Percentiles rank a stretch among this genome's conserved stretches.
These are phyloP conservation scores for Raddia guianensis DNA, from an alignment of 176 grass and related monocot species.

Conservation along the genomic window DNA sequence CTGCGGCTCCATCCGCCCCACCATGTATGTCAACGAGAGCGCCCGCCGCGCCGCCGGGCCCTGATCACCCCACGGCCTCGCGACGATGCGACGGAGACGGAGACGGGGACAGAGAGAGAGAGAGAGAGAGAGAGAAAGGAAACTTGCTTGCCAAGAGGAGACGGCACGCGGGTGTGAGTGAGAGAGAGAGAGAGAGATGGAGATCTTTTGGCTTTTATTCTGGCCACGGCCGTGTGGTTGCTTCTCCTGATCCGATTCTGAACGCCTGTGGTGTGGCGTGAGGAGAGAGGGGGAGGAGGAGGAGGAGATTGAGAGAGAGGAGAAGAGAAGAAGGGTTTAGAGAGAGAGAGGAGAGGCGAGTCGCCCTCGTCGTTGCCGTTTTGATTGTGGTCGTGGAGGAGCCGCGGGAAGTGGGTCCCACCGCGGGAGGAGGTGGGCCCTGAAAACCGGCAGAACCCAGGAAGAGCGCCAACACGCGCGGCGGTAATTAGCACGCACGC, in stretches of 20 bases:
- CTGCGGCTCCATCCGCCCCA: slow-evolving; percentile 60
- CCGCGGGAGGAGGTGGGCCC: not conserved
- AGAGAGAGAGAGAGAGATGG: not conserved
- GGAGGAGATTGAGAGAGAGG: too few relatives aligned
- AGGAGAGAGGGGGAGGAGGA: not conserved
- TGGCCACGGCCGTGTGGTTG: slow-evolving; percentile 12
- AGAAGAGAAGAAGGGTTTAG: not conserved
- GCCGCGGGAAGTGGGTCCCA: slow-evolving; percentile 41
- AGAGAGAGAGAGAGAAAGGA: not conserved
- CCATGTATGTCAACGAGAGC: slow-evolving; percentile 40
- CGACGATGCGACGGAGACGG: not conserved
- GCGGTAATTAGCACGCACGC: too few relatives aligned
- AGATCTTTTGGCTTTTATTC: slow-evolving; percentile 45
- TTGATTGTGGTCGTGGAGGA: slow-evolving; percentile 34
- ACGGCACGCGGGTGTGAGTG: not conserved
- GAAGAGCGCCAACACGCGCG: not conserved
- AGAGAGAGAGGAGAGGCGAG: too few relatives aligned
- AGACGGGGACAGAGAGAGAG: not conserved
- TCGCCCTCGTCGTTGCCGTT: slow-evolving; percentile 13
- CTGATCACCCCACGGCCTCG: slow-evolving; percentile 14
- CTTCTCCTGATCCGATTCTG: slow-evolving; percentile 32
- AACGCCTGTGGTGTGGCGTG: slow-evolving; percentile 34
- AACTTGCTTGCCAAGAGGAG: slow-evolving; percentile 15
- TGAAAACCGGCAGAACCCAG: not conserved
- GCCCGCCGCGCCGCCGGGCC: slow-evolving; percentile 16